phyloP scores from a whole-genome alignment of 768 basidiomycete genomes.

The Tylopilus felleus region DNA sequence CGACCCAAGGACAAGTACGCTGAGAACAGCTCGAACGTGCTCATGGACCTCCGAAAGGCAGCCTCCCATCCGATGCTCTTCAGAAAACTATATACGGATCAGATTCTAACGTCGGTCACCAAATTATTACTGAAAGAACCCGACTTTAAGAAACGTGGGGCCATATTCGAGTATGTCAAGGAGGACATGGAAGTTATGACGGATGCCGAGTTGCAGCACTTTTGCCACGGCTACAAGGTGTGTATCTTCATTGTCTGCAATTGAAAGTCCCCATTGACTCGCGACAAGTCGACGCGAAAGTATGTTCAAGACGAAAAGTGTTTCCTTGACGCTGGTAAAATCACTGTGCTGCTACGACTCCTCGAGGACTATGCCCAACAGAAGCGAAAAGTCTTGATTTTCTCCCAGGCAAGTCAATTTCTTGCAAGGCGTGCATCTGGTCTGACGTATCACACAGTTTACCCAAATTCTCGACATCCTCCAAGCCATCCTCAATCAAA shows the following conservation, averaged over 20 bases:
- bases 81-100: constrained; percentile 78
- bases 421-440: neutral
- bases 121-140: constrained; percentile 86
- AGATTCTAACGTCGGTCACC: constrained; percentile 68
- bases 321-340: constrained; percentile 87
- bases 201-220: constrained; percentile 89
- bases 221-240: constrained; percentile 85
- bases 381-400: constrained; percentile 83
- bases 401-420: constrained; percentile 72
- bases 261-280: constrained; percentile 6
- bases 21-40: constrained; percentile 86
- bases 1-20: constrained; percentile 66
- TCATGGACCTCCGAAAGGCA: constrained; percentile 97
- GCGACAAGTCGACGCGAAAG: constrained; percentile 60
- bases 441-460: constrained; percentile 52
- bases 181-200: constrained; percentile 99
- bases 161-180: constrained; percentile 79
- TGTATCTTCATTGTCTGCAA: neutral
- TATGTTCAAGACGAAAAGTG: constrained; percentile 70
- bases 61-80: constrained; percentile 97
- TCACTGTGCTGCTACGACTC: constrained; percentile 67
- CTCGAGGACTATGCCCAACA: constrained; percentile 64
- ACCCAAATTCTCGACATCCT: constrained; percentile 95
- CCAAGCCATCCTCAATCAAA: constrained; percentile 72
- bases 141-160: constrained; percentile 82